Evolutionary conservation across 441 rosid species (phyloP).

Genomic region (Melastoma candidum): DNA sequence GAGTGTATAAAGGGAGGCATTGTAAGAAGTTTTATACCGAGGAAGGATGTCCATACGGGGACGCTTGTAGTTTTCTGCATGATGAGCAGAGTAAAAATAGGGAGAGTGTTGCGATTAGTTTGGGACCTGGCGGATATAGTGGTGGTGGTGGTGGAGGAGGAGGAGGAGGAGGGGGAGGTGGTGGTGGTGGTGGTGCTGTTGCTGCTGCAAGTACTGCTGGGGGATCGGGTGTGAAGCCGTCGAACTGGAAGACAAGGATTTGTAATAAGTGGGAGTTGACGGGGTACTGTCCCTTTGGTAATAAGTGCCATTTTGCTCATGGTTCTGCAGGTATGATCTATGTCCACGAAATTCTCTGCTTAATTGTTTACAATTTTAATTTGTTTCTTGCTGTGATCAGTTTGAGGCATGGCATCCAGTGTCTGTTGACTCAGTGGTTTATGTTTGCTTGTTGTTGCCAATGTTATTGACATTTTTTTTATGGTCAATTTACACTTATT

Average conservation of each 20-base stretch:
- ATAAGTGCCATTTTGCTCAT: constrained; percentile 86
- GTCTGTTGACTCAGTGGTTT: constrained; percentile 1
- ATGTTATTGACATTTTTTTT: too few species aligned
- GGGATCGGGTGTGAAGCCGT: constrained; percentile 43
- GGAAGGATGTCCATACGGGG: constrained; percentile 96
- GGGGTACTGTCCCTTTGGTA: constrained; percentile 77
- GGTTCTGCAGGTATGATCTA: constrained; percentile 55
- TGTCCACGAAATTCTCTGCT: neutral
- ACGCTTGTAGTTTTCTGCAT: constrained; percentile 74
- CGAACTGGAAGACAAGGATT: constrained; percentile 85
- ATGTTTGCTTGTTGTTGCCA: too few species aligned
- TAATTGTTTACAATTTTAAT: neutral
- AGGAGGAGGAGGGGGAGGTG: constrained; percentile 8
- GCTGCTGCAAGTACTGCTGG: constrained; percentile 15
- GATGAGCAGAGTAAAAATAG: constrained; percentile 84
- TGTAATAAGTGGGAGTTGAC: constrained; percentile 87
- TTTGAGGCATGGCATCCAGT: neutral
- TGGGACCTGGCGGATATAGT: constrained; percentile 84
- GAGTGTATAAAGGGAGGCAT: constrained; percentile 68
- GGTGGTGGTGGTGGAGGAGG: constrained; percentile 29
- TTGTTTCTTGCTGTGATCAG: neutral
- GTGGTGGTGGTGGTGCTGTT: neutral
- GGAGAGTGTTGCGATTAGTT: constrained; percentile 86
- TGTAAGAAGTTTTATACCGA: constrained; percentile 92
- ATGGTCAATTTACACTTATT: too few species aligned